A percentile compares a stretch with the other conserved stretches of the same genome.
Evolutionary conservation across 768 basidiomycete species (phyloP).

Genomic region (Boletus subcaerulescens): DNA sequence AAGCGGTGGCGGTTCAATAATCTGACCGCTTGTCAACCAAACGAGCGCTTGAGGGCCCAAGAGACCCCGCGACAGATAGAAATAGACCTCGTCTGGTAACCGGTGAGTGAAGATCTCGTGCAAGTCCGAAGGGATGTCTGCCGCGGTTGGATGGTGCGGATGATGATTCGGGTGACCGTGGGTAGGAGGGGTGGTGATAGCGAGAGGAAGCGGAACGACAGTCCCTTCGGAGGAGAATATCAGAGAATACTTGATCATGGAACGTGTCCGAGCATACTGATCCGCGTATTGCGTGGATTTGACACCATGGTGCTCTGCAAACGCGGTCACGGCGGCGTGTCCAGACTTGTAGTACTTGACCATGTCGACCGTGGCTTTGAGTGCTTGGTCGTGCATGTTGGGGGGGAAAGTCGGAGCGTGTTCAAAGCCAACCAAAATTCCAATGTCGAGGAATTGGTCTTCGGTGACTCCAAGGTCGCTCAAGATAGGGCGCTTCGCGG

Average conservation of each 20-base stretch:
- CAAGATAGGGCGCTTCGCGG: constrained; percentile 76
- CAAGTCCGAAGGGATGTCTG: constrained; percentile 87
- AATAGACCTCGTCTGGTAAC: constrained; percentile 95
- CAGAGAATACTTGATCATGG: constrained; percentile 90
- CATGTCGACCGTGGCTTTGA: constrained; percentile 88
- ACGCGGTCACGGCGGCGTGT: constrained; percentile 72
- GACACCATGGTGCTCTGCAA: constrained; percentile 77
- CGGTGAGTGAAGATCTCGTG: constrained; percentile 94
- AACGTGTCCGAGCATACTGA: constrained; percentile 82
- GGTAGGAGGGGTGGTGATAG: constrained; percentile 47
- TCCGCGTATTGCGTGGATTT: constrained; percentile 80
- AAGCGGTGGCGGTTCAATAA: constrained; percentile 83
- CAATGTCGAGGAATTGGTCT: constrained; percentile 94
- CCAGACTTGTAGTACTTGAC: constrained; percentile 92
- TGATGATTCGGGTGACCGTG: constrained; percentile 56
- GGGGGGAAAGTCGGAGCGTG: constrained; percentile 79
- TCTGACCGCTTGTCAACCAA: constrained; percentile 89
- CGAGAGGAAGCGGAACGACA: constrained; percentile 78
- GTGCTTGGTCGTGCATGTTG: constrained; percentile 71
- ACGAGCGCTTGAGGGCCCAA: constrained; percentile 86
- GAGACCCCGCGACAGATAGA: constrained; percentile 91
- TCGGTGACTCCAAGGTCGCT: constrained; percentile 62
- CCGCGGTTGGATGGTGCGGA: constrained; percentile 68
- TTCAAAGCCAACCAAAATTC: constrained; percentile 89
- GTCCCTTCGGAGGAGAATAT: constrained; percentile 85